phyloP scores from a whole-genome alignment of 2,329 filamentous ascomycete genomes.

The Claviceps lovelessii region DNA sequence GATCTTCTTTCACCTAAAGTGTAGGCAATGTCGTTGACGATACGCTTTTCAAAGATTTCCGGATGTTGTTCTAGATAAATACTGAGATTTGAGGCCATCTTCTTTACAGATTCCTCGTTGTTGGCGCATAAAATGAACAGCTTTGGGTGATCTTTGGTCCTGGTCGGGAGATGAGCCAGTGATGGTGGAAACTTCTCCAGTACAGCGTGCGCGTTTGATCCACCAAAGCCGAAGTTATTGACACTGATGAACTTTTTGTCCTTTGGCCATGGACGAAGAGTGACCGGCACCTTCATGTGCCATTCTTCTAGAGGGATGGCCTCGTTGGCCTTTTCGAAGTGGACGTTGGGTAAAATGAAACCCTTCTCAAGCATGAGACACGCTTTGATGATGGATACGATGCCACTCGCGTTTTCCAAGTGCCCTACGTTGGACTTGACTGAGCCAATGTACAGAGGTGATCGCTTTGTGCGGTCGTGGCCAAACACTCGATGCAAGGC shows the following conservation, averaged over 20 bases:
- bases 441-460: conserved; percentile 31
- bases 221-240: conserved; percentile 34
- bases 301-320: conserved; percentile 35
- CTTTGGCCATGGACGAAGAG: conserved; percentile 31
- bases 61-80: conserved; percentile 28
- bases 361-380: conserved; percentile 36
- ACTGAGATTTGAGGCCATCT: conserved; percentile 17
- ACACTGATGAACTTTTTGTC: conserved; percentile 35
- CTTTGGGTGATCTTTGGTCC: conserved; percentile 9
- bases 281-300: conserved; percentile 33
- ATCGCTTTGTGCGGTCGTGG: conserved; percentile 23
- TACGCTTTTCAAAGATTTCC: conserved; percentile 25
- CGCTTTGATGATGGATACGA: conserved; percentile 37
- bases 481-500: conserved; percentile 32
- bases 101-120: conserved; percentile 20
- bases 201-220: conserved; percentile 30
- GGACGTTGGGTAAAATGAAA: conserved; percentile 34
- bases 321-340: conserved; percentile 34
- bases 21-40: conserved; percentile 34
- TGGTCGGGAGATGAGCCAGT: background rate
- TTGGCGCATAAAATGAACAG: conserved; percentile 29
- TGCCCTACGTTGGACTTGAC: conserved; percentile 40
- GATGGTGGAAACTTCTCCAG: conserved; percentile 13
- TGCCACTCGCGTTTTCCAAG: conserved; percentile 35
- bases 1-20: conserved; percentile 32